Percentiles rank a stretch among this genome's conserved stretches.
These are phyloP conservation scores for Canna indica DNA, from an alignment of 176 grass and related monocot genomes.

Conservation along the genomic window DNA sequence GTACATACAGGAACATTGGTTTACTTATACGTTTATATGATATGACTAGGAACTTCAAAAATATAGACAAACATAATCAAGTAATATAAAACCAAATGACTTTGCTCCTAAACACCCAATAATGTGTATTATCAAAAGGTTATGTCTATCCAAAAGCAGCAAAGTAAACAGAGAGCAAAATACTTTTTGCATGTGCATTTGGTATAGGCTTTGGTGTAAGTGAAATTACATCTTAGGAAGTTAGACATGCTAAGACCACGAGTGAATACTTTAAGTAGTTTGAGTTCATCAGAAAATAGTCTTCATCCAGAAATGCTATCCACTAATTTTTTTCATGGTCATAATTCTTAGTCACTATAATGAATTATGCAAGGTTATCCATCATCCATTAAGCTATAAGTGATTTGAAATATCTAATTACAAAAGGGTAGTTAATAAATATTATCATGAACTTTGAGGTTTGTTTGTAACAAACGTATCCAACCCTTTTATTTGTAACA, in stretches of 20 bases:
- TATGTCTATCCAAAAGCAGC: not conserved
- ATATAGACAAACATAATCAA: not conserved
- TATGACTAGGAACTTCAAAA: not conserved
- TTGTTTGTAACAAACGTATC: too few relatives aligned
- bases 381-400: not conserved
- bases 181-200: not conserved
- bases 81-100: not conserved
- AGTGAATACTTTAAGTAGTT: not conserved
- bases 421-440: not conserved
- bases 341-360: too few relatives aligned
- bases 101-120: not conserved
- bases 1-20: slow-evolving; percentile 6
- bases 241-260: not conserved
- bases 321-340: too few relatives aligned
- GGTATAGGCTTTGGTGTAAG: not conserved
- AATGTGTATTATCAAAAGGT: not conserved
- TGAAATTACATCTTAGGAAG: too few relatives aligned
- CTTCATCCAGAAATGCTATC: too few relatives aligned
- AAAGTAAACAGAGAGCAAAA: not conserved
- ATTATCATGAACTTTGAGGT: too few relatives aligned
- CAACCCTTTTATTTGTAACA: too few relatives aligned
- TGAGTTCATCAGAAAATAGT: too few relatives aligned
- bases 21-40: not conserved
- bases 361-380: not conserved
- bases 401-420: not conserved